Evolutionary conservation across 495 filamentous ascomycete genomes (phyloP).

Genomic region (Choiromyces venosus): DNA sequence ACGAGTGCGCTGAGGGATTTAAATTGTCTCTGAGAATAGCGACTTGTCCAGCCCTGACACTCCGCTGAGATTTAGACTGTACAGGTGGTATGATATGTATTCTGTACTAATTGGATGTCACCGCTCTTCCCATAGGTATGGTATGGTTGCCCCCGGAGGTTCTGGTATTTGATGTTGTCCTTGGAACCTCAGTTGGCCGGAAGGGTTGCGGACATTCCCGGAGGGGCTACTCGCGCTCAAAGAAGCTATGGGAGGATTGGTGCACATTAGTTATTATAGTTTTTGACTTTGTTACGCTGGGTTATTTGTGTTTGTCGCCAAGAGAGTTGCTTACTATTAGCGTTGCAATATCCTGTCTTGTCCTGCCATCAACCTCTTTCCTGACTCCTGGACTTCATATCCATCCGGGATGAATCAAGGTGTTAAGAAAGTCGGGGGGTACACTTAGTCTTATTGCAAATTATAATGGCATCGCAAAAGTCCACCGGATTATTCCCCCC

Average conservation of each 20-base stretch:
- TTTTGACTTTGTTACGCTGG: not conserved
- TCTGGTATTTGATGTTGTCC: not conserved
- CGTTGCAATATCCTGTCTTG: not conserved
- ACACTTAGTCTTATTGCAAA: too few species aligned
- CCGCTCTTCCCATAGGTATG: not conserved
- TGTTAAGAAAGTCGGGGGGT: too few species aligned
- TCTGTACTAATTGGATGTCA: not conserved
- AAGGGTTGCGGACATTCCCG: not conserved
- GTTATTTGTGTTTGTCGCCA: not conserved
- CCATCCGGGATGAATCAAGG: too few species aligned
- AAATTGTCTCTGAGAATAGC: not conserved
- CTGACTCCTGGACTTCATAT: too few species aligned
- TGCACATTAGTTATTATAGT: not conserved
- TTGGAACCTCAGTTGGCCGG: too few species aligned
- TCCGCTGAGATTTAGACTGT: not conserved
- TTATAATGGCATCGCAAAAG: not conserved
- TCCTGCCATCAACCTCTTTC: not conserved
- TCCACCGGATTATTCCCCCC: not conserved
- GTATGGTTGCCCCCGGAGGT: not conserved
- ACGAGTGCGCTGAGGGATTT: not conserved
- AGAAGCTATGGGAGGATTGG: not conserved
- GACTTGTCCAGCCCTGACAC: not conserved
- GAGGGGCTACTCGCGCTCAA: not conserved
- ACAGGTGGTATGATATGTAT: not conserved
- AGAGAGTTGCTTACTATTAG: not conserved